Conservation (phyloP, 768 basidiomycete genomes). For the Leccinum subgranulosum region DNA sequence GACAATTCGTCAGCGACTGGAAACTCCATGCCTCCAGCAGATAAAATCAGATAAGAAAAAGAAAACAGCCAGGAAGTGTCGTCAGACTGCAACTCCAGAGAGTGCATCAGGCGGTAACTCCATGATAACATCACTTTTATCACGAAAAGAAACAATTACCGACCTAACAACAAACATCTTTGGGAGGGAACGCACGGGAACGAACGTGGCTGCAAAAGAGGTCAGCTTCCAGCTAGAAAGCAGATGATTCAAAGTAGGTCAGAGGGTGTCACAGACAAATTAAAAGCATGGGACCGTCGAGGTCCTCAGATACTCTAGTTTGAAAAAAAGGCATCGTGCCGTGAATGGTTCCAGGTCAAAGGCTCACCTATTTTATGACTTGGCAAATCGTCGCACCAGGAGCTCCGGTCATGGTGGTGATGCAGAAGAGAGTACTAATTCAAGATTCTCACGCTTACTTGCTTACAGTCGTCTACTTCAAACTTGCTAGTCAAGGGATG, state of each 20-base stretch:
- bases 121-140: conserved; percentile 16
- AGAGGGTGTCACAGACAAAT: not conserved
- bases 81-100: conserved; percentile 5
- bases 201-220: not conserved
- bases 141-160: not conserved
- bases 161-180: not conserved
- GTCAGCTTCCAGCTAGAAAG: not conserved
- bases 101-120: conserved; percentile 15
- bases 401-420: not conserved
- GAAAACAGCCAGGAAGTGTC: conserved; percentile 14
- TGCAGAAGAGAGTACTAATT: not conserved
- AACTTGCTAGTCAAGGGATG: not conserved
- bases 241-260: not conserved
- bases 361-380: not conserved
- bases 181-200: not conserved
- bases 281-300: not conserved
- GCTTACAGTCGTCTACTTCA: not conserved
- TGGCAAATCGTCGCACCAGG: not conserved
- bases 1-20: not conserved
- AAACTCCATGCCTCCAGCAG: not conserved
- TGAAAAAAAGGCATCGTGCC: conserved; percentile 2
- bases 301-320: conserved; percentile 12
- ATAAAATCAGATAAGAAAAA: conserved; percentile 11
- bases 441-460: conserved; percentile 4
- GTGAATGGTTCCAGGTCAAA: not conserved